A percentile compares a stretch with the other conserved stretches of the same genome.
phyloP scores from a whole-genome alignment of 2,329 filamentous ascomycete genomes.

The Fusarium guadeloupense region DNA sequence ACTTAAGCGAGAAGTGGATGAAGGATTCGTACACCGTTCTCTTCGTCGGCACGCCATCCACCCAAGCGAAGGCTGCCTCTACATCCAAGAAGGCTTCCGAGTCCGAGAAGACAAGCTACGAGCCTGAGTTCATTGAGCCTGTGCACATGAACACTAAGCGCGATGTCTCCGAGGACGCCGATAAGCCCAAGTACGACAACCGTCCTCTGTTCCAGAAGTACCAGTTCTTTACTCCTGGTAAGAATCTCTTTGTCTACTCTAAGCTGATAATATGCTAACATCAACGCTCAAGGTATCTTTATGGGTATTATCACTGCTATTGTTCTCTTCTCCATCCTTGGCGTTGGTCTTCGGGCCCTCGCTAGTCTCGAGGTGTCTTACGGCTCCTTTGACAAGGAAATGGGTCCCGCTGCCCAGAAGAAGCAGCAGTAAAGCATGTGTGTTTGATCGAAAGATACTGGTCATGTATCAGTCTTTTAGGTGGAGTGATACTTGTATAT shows the following conservation, averaged over 20 bases:
- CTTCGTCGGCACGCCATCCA: conserved; percentile 71
- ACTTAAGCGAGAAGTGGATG: conserved; percentile 22
- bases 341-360: conserved; percentile 79
- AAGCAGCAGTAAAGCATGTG: conserved; percentile 59
- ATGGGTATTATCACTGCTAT: conserved; percentile 80
- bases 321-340: conserved; percentile 79
- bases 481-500: conserved; percentile 40
- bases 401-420: conserved; percentile 88
- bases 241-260: background rate
- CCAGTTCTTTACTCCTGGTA: conserved; percentile 91
- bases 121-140: conserved; percentile 69
- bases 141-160: conserved; percentile 81
- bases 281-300: conserved; percentile 74
- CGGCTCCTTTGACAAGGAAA: conserved; percentile 95
- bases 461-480: conserved; percentile 15
- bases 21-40: conserved; percentile 74
- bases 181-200: conserved; percentile 53
- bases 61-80: conserved; percentile 10
- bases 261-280: conserved; percentile 5
- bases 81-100: conserved; percentile 10
- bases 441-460: conserved; percentile 16
- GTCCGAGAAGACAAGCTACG: conserved; percentile 62
- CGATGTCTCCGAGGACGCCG: conserved; percentile 51
- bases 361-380: conserved; percentile 88
- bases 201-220: conserved; percentile 86